Conservation (phyloP, 306 rosid genomes). For the Begonia masoniana region DNA sequence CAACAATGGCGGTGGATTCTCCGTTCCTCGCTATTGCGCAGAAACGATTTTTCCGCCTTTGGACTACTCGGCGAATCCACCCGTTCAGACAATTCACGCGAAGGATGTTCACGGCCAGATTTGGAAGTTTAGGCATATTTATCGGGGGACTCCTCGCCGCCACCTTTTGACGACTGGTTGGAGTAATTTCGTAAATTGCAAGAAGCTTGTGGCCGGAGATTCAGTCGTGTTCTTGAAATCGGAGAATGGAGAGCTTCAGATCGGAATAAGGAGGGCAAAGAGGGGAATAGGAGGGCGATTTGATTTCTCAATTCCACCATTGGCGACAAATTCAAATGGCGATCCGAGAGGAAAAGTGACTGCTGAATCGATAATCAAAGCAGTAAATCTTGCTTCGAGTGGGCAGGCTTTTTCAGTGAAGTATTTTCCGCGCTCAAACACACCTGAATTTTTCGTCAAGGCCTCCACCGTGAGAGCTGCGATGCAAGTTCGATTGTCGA, state of each 20-base stretch:
- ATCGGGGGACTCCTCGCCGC: conserved; percentile 95
- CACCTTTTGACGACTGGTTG: conserved; percentile 95
- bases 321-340: conserved; percentile 15
- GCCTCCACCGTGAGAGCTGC: conserved; percentile 68
- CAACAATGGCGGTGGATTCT: conserved; percentile 93
- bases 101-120: conserved; percentile 84
- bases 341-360: conserved; percentile 31
- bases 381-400: conserved; percentile 59
- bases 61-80: conserved; percentile 77
- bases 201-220: conserved; percentile 97
- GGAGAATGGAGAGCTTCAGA: conserved; percentile 81
- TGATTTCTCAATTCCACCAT: conserved; percentile 22
- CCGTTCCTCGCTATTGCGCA: conserved; percentile 94
- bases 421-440: conserved; percentile 76
- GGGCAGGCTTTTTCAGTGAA: conserved; percentile 70
- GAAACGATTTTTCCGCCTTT: conserved; percentile 85
- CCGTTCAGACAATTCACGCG: conserved; percentile 72
- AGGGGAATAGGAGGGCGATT: conserved; percentile 70
- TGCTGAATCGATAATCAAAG: conserved; percentile 54
- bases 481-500: conserved; percentile 66
- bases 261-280: conserved; percentile 93
- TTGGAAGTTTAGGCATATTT: conserved; percentile 94
- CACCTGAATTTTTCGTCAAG: conserved; percentile 80
- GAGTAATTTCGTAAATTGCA: conserved; percentile 91
- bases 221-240: conserved; percentile 76